Evolutionary conservation across 176 grass and related monocot species (phyloP).

Genomic region (Poa annua): DNA sequence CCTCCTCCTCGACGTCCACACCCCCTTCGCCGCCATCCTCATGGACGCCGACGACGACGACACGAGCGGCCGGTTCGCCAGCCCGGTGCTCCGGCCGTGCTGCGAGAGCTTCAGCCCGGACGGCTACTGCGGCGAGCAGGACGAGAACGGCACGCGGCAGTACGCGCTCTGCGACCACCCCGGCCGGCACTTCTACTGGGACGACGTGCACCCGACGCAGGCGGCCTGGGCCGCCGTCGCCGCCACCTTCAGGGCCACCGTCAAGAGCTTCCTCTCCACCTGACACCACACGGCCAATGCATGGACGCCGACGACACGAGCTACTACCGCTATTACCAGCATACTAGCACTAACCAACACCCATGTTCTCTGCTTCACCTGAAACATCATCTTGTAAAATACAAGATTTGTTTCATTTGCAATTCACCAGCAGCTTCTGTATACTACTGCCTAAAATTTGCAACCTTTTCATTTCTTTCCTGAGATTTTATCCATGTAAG

Average conservation of each 20-base stretch:
- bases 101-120: conserved; percentile 56
- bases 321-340: not conserved
- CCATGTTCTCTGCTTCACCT: not conserved
- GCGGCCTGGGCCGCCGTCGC: conserved; percentile 74
- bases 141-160: conserved; percentile 53
- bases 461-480: not conserved
- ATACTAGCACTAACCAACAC: conserved; percentile 17
- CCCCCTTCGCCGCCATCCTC: conserved; percentile 45
- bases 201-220: conserved; percentile 83
- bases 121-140: conserved; percentile 71
- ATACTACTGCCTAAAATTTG: not conserved
- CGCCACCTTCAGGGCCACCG: conserved; percentile 37
- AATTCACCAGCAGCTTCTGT: not conserved
- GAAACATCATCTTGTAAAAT: not conserved
- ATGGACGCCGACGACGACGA: not conserved
- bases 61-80: conserved; percentile 10
- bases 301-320: not conserved
- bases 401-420: not conserved
- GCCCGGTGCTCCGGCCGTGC: conserved; percentile 57
- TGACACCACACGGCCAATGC: conserved; percentile 3
- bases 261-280: conserved; percentile 49
- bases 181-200: conserved; percentile 72
- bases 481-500: too few species aligned
- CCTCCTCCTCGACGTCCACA: conserved; percentile 70
- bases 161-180: conserved; percentile 61